Evolutionary conservation across 2,329 filamentous ascomycete genomes (phyloP), one percentile per base, ranked within the genome.

Genomic region (Lecanicillium sp.): DNA sequence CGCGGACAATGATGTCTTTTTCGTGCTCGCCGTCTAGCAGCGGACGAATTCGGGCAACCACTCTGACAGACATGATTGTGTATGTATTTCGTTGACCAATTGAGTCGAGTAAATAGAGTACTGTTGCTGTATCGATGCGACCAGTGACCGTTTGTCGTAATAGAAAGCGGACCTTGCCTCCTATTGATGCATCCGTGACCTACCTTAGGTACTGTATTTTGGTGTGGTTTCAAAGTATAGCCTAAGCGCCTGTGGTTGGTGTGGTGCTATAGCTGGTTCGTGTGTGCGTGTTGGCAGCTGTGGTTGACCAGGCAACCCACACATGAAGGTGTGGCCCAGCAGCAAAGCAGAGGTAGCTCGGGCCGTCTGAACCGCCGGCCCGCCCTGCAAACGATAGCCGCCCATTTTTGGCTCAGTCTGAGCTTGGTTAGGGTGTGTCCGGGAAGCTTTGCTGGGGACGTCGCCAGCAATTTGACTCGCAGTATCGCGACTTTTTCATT

Each of bases 11-110:
- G 52, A 87, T 78, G 70, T 97, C 91, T 67, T 86, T 86, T 62
- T 93, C 87, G 50, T 85, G 74, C 72, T 97, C 93, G 54, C 85
- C 83, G 58, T 87, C 84, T 54, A 96, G 81, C 54, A 96, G 78
- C 44, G 91, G 91, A 58, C 91, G 84, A 59, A 98, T 87, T 56
- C 93, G 81, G 51, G 91, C 90, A 55, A 97, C 87, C 51, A 97
- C 90, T 62, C 88, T 79, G 56, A 96, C 87, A 52, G 76, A 77
- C 81, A 82, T 80, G 55, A 51, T 58, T 50, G 48, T 52, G 3
- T 47, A n/a, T n/a, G 15, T 17, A 29, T 23, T 24, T 42, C 27
- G 19, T 27, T 39, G 32, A 30, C 19, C 39, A 49, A 51, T 46
- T 46, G 50, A 54, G 43, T 50, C 39, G 54, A 41, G 15, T 21